A percentile compares a stretch with the other conserved stretches of the same genome.
phyloP scores from a whole-genome alignment of 2,329 filamentous ascomycete species.

The Pyrenophora seminiperda region DNA sequence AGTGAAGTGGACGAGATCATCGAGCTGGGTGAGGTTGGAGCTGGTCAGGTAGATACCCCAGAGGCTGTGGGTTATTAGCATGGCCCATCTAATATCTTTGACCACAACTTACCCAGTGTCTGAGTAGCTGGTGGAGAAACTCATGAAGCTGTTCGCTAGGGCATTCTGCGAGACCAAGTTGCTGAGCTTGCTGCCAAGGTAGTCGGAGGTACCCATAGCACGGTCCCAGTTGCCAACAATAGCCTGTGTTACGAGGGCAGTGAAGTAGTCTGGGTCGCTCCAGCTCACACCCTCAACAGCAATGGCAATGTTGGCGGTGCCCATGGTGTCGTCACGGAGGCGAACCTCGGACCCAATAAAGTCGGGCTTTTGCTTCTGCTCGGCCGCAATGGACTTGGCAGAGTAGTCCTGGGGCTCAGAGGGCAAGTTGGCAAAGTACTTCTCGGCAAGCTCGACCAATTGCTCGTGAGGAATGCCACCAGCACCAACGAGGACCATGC shows the following conservation, averaged over 20 bases:
- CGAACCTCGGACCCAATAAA: slow-evolving; percentile 97
- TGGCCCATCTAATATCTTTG: background rate
- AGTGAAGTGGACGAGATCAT: slow-evolving; percentile 97
- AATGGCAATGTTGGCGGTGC: slow-evolving; percentile 95
- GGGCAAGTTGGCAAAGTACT: slow-evolving; percentile 86
- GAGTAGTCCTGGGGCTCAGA: slow-evolving; percentile 74
- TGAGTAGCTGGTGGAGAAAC: slow-evolving; percentile 99
- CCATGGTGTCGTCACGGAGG: slow-evolving; percentile 93
- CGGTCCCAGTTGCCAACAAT: slow-evolving; percentile 99
- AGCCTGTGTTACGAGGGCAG: slow-evolving; percentile 93
- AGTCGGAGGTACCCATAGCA: slow-evolving; percentile 94
- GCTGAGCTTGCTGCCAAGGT: slow-evolving; percentile 98
- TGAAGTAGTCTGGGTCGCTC: slow-evolving; percentile 99
- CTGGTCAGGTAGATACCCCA: slow-evolving; percentile 99
- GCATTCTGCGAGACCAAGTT: slow-evolving; percentile 91
- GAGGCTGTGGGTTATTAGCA: slow-evolving; percentile 66
- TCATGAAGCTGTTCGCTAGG: slow-evolving; percentile 99
- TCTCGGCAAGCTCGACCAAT: slow-evolving; percentile 93
- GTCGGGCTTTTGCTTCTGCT: slow-evolving; percentile 84
- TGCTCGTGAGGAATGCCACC: slow-evolving; percentile 93
- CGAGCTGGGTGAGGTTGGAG: slow-evolving; percentile 83
- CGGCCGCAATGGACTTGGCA: slow-evolving; percentile 72
- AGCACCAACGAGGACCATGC: slow-evolving; percentile 97
- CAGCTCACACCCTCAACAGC: slow-evolving; percentile 99
- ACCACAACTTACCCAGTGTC: slow-evolving; percentile 85